A percentile compares a stretch with the other conserved stretches of the same genome.
Conservation (phyloP, 73 alveolate species). For the Tetrahymena elliotti region DNA sequence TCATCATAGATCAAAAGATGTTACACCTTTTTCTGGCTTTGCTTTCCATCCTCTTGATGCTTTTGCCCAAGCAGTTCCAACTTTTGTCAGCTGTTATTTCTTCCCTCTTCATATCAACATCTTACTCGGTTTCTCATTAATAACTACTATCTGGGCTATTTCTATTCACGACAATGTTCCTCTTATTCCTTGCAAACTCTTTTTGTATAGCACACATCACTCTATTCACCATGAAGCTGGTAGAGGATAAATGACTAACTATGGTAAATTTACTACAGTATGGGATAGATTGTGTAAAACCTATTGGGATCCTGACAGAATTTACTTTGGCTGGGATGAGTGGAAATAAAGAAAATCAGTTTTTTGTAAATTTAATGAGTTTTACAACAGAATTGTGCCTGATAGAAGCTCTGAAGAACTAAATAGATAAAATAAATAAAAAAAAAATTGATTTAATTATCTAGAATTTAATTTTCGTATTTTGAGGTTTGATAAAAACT, state of each 20-base stretch:
- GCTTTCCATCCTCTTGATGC: slow-evolving; percentile 64
- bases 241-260: slow-evolving; percentile 32
- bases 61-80: slow-evolving; percentile 47
- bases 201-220: slow-evolving; percentile 49
- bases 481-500: too few relatives aligned
- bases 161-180: slow-evolving; percentile 59
- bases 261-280: slow-evolving; percentile 52
- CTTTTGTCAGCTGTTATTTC: slow-evolving; percentile 40
- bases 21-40: slow-evolving; percentile 54
- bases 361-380: neutral
- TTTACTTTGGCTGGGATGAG: slow-evolving; percentile 38
- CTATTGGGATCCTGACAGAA: slow-evolving; percentile 52
- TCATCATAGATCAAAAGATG: slow-evolving; percentile 46
- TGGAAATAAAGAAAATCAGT: neutral
- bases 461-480: neutral
- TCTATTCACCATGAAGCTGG: slow-evolving; percentile 54
- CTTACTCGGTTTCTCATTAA: slow-evolving; percentile 18
- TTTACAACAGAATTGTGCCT: slow-evolving; percentile 1
- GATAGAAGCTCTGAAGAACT: neutral
- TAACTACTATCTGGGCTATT: slow-evolving; percentile 51
- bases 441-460: neutral
- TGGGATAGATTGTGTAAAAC: slow-evolving; percentile 58
- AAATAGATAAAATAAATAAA: neutral
- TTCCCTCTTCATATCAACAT: slow-evolving; percentile 45
- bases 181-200: slow-evolving; percentile 45